These are phyloP conservation scores for Rachicladosporium sp. DNA, from an alignment of 2,329 filamentous ascomycete species.

Conservation along the genomic window DNA sequence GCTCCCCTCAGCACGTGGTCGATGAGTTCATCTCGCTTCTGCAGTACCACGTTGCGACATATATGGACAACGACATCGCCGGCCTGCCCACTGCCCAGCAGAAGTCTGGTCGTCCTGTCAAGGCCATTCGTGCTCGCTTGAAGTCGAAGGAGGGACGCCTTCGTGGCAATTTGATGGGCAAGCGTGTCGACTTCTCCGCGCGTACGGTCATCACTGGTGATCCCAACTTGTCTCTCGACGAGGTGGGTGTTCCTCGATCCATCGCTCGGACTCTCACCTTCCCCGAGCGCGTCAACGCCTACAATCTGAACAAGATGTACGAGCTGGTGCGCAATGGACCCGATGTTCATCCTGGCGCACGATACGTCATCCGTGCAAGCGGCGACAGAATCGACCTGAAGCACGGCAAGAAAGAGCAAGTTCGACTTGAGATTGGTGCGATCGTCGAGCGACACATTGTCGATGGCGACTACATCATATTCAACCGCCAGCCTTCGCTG, in stretches of 20 bases:
- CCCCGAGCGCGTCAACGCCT: conserved; percentile 91
- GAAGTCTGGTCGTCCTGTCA: conserved; percentile 92
- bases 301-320: conserved; percentile 91
- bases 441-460: conserved; percentile 96
- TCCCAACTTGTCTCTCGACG: conserved; percentile 87
- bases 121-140: conserved; percentile 88
- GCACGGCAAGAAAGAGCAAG: conserved; percentile 78
- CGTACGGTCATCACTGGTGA: conserved; percentile 99
- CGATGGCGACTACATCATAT: conserved; percentile 95
- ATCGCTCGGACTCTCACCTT: conserved; percentile 92
- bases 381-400: conserved; percentile 90
- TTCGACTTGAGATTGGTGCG: conserved; percentile 89
- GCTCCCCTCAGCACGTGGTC: conserved; percentile 80
- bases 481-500: conserved; percentile 97
- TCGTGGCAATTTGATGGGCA: conserved; percentile 97
- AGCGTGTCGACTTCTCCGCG: conserved; percentile 97
- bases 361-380: conserved; percentile 89
- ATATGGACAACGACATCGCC: conserved; percentile 99
- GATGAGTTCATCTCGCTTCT: conserved; percentile 82
- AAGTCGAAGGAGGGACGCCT: conserved; percentile 99
- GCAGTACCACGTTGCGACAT: conserved; percentile 96
- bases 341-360: conserved; percentile 87
- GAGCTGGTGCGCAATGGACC: conserved; percentile 85
- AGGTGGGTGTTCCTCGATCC: conserved; percentile 90
- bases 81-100: conserved; percentile 88